Percentiles rank a stretch among this genome's conserved stretches.
phyloP scores from a whole-genome alignment of 1,284 basidiomycete genomes.

The Naganishia sp. region DNA sequence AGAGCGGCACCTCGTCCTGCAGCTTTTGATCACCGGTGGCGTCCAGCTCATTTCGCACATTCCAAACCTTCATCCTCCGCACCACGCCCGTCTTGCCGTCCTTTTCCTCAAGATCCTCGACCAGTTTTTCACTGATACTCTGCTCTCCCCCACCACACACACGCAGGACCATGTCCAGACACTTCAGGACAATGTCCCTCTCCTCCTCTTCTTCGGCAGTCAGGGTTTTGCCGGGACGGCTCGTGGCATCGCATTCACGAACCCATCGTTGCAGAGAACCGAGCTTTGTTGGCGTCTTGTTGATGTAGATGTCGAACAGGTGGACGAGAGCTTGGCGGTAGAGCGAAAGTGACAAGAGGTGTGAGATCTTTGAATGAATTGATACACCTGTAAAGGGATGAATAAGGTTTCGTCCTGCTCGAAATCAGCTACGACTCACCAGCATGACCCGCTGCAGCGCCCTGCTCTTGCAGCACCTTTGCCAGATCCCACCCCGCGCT shows the following conservation, averaged over 20 bases:
- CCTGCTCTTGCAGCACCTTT: constrained; percentile 46
- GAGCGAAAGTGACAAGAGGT: constrained; percentile 32
- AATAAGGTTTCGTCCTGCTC: constrained; percentile 58
- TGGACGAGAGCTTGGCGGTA: constrained; percentile 59
- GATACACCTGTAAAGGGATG: constrained; percentile 51
- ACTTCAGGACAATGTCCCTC: constrained; percentile 55
- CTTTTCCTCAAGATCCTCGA: constrained; percentile 24
- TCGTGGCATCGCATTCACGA: constrained; percentile 60
- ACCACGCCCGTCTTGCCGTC: constrained; percentile 36
- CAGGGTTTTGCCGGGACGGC: constrained; percentile 39
- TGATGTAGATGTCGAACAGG: constrained; percentile 60
- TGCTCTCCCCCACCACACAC: constrained; percentile 45
- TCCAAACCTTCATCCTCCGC: constrained; percentile 42
- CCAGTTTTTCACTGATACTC: constrained; percentile 28
- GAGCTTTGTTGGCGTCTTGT: constrained; percentile 59
- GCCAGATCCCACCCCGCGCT: constrained; percentile 48
- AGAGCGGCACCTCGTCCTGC: constrained; percentile 44
- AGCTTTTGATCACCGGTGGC: constrained; percentile 14
- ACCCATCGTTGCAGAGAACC: constrained; percentile 63
- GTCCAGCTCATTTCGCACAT: constrained; percentile 40
- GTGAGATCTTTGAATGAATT: constrained; percentile 34
- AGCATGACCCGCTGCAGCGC: constrained; percentile 38
- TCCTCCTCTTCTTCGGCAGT: constrained; percentile 44
- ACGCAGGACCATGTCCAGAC: constrained; percentile 59
- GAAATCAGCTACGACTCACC: constrained; percentile 35